A percentile compares a stretch with the other conserved stretches of the same genome.
These are phyloP conservation scores for Fusarium xylarioides DNA, from an alignment of 2,329 filamentous ascomycete genomes.

Conservation along the genomic window DNA sequence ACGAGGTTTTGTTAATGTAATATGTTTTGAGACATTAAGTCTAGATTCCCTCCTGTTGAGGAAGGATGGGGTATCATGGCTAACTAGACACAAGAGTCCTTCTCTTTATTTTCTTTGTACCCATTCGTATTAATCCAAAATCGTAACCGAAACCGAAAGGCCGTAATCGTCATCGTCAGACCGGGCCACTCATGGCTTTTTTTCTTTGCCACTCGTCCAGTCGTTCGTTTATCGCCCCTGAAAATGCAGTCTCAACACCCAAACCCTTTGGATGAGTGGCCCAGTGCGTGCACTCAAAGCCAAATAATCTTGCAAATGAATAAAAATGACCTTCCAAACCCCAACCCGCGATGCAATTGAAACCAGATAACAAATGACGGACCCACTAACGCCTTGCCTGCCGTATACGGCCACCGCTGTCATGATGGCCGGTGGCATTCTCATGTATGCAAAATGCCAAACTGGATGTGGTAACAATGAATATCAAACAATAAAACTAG, in stretches of 20 bases:
- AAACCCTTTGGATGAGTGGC: slow-evolving; percentile 20
- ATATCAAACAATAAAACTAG: not conserved
- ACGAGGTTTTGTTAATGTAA: not conserved
- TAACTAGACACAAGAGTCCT: slow-evolving; percentile 23
- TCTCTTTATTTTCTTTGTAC: slow-evolving; percentile 35
- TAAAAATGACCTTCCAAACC: slow-evolving; percentile 2
- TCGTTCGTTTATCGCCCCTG: slow-evolving; percentile 23
- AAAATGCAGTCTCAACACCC: slow-evolving; percentile 32
- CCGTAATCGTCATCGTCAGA: slow-evolving; percentile 39
- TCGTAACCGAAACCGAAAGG: slow-evolving; percentile 7
- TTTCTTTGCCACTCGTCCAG: slow-evolving; percentile 15
- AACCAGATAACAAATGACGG: slow-evolving; percentile 7
- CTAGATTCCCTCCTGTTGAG: slow-evolving; percentile 19
- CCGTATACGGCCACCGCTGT: slow-evolving; percentile 21
- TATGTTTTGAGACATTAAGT: slow-evolving; percentile 39
- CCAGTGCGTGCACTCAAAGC: slow-evolving; percentile 42
- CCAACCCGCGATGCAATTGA: slow-evolving; percentile 15
- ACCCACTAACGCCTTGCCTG: slow-evolving; percentile 38
- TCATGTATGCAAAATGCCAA: slow-evolving; percentile 25
- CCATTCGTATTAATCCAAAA: slow-evolving; percentile 24
- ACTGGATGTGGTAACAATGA: slow-evolving; percentile 2
- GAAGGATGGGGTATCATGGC: slow-evolving; percentile 21
- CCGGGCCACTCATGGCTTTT: slow-evolving; percentile 14
- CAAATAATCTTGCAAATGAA: slow-evolving; percentile 36
- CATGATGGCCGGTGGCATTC: slow-evolving; percentile 26